Evolutionary conservation across 257 asterid genomes (phyloP), one percentile per base, ranked within the genome.

Genomic region (Solanum chaucha): DNA sequence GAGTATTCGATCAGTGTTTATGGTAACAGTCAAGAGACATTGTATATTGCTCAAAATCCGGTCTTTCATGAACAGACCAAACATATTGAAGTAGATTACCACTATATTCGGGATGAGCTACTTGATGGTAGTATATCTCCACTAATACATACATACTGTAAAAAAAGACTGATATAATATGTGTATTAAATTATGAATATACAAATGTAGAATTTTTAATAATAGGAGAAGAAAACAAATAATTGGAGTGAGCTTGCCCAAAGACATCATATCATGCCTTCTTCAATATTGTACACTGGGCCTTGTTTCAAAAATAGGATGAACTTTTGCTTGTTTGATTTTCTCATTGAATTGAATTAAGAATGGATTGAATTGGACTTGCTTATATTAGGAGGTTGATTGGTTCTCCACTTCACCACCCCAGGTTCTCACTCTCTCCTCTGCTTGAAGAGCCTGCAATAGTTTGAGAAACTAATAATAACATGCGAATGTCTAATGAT

Each of bases 361-460:
- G 85, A 44, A 80, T 80, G 17, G 5, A 2, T 46, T 46, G 65
- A 26, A 78, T 1, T 5, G 38, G 15, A 44, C 10, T 80, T 80
- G 65, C 65, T 5, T 78, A 14, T 44, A 41, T 82, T 51, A 86
- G 19, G 73, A 65, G 17, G 83, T 35, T 82, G 48, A 64, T 48
- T 85, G 70, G 20, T 75, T 74, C 81, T 28, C 85, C 10, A 22
- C 70, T 36, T 38, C 82, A 22, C 90, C 90, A 32, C 90, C 92
- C 92, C 90, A 91, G 13, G 55, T 32, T 88, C 85, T 88, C 40
- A 91, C 88, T 13, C 93, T 87, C 51, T 88, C 91, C 87, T 84
- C 92, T 20, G 93, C 91, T 89, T 86, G 89, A 17, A 75, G 87
- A 26, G 92, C 89, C 92, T 89, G 92, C 32, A 77, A 70, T 15